Conservation (phyloP, 2,329 filamentous ascomycete genomes). For the Mollisiaceae sp. region DNA sequence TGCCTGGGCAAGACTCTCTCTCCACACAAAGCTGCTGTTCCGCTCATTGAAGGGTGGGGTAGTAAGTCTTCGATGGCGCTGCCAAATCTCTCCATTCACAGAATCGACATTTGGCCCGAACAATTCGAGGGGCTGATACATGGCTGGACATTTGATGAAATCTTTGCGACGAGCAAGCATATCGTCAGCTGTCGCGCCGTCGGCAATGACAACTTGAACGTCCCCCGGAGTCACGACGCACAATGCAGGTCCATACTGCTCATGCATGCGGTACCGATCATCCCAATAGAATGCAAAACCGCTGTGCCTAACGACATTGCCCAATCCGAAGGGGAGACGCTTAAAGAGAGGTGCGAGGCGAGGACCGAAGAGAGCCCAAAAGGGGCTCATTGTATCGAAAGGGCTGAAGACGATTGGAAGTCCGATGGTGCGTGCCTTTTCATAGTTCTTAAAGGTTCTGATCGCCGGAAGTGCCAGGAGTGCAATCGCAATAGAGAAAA, state of each 20-base stretch:
- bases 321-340: slow-evolving; percentile 21
- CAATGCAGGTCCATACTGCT: slow-evolving; percentile 25
- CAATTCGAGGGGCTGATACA: slow-evolving; percentile 36
- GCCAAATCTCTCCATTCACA: slow-evolving; percentile 46
- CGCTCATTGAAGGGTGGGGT: slow-evolving; percentile 51
- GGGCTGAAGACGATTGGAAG: slow-evolving; percentile 26
- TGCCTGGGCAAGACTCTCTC: slow-evolving; percentile 43
- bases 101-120: slow-evolving; percentile 45
- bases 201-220: slow-evolving; percentile 21
- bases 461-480: not conserved
- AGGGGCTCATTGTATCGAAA: slow-evolving; percentile 10
- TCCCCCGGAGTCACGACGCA: slow-evolving; percentile 20
- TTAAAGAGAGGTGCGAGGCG: slow-evolving; percentile 17
- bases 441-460: slow-evolving; percentile 15
- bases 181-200: slow-evolving; percentile 25
- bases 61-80: slow-evolving; percentile 50
- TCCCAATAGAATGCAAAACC: slow-evolving; percentile 20
- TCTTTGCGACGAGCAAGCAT: slow-evolving; percentile 27
- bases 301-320: slow-evolving; percentile 16
- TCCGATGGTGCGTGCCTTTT: slow-evolving; percentile 23
- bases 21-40: slow-evolving; percentile 48
- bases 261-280: slow-evolving; percentile 22
- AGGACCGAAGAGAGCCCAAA: slow-evolving; percentile 18
- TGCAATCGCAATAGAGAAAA: slow-evolving; percentile 1
- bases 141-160: slow-evolving; percentile 22